Evolutionary conservation across 495 filamentous ascomycete species (phyloP), one percentile per base, ranked within the genome.

Genomic region (Talaromyces liani): DNA sequence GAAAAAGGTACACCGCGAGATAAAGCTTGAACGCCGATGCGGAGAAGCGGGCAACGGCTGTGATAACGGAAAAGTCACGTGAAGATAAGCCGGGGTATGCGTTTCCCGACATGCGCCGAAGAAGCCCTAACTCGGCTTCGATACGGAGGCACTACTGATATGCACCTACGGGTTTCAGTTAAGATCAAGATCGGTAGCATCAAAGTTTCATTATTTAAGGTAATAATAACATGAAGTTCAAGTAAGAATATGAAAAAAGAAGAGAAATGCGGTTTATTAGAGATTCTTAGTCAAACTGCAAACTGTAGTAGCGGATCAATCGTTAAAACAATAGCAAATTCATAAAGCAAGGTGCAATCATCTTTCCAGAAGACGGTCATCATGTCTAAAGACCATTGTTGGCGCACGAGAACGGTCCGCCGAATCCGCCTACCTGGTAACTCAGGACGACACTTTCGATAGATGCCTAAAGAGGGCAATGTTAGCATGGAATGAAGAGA

Each of bases 361-460:
- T 56, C 53, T 56, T 31, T 3, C 53, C 53, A 47, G 18, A 62
- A 41, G n/a, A 25, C 14, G 8, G 47, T 61, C 22, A 4, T 25
- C 9, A 36, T 63, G 18, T 18, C 76, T 75, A 81, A 6, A 80
- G 56, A 36, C 62, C 82, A 58, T 90, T 90, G 64, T 77, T 83
- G n/a, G 73, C 76, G 68, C 88, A 91, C 4, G 82, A 80, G 66
- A 90, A 91, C 2, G 85, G 79, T 6, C 79, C 80, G 8, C 83
- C 77, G 20, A 90, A 82, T 6, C 72, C 71, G 18, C 82, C 82
- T 1, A 73, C 70, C 7, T 73, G 58, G 66, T 89, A 91, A 60
- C 79, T 82, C 61, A 85, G 73, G 34, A 91, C 74, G 24, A 91
- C 89, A 47, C 82, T 83, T 73, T 88, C 81, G 29, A 90, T 79